Evolutionary conservation across 306 rosid species (phyloP).

Genomic region (Casuarina equisetifolia): DNA sequence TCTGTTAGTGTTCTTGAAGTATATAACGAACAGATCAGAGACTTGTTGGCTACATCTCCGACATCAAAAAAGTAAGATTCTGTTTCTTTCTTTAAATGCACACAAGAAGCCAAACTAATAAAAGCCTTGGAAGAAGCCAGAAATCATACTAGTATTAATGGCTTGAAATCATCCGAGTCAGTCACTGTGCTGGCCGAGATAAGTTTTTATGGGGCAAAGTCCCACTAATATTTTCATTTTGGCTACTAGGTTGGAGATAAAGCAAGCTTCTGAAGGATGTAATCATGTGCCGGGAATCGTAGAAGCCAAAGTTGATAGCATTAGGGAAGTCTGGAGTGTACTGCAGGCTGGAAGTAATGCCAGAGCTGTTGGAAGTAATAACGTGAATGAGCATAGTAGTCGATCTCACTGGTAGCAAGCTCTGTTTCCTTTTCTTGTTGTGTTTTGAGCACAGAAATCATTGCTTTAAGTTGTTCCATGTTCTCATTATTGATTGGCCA

Average conservation of each 20-base stretch:
- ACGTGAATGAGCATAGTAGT: slow-evolving; percentile 87
- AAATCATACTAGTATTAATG: slow-evolving; percentile 11
- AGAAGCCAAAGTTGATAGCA: slow-evolving; percentile 67
- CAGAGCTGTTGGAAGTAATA: slow-evolving; percentile 81
- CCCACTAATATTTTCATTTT: background rate
- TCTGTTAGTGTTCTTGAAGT: slow-evolving; percentile 91
- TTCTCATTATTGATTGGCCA: slow-evolving; percentile 10
- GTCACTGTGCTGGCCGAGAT: slow-evolving; percentile 24
- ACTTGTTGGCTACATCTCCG: slow-evolving; percentile 62
- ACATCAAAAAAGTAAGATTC: slow-evolving; percentile 63
- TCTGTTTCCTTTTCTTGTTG: background rate
- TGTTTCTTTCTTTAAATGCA: slow-evolving; percentile 23
- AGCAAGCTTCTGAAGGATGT: slow-evolving; percentile 71
- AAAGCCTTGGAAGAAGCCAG: slow-evolving; percentile 9
- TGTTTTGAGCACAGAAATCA: background rate
- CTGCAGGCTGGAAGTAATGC: slow-evolving; percentile 83
- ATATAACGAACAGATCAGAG: slow-evolving; percentile 89
- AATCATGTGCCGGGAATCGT: slow-evolving; percentile 82
- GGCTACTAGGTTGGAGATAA: slow-evolving; percentile 75
- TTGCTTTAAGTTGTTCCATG: background rate
- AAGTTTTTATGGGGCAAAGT: slow-evolving; percentile 15
- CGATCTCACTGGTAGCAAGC: slow-evolving; percentile 78
- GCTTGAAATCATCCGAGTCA: slow-evolving; percentile 8
- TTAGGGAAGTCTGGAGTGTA: slow-evolving; percentile 68
- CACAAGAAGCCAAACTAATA: background rate